Evolutionary conservation across 371 early-diverging fungal genomes (phyloP), one percentile per base, ranked within the genome.

Genomic region (Mortierella sp.): DNA sequence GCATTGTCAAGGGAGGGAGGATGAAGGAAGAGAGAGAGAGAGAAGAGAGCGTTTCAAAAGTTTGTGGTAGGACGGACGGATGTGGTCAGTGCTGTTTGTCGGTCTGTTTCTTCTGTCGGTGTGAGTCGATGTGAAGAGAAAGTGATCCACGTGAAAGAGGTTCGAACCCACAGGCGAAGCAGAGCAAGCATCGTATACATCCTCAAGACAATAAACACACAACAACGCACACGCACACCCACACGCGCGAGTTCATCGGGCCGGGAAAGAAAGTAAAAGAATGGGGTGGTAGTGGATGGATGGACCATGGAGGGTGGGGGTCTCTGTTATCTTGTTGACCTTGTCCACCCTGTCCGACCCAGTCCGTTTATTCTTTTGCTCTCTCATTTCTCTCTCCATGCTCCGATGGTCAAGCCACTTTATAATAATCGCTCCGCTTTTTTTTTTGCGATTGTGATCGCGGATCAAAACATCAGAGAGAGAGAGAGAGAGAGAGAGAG

Each of bases 61-160:
- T 38, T 38, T 38, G 42, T 38, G 38, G 68, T 68, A 42, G 44
- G 68, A 42, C 68, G 38, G 65, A 24, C 38, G 68, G 24, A 68
- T 68, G 42, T 68, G 68, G 68, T 68, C 68, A 68, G 68, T 68
- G 68, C 42, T 42, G 68, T 68, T 9, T 68, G 38, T 68, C 68
- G 42, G 24, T 42, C 65, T 24, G 38, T 21, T 68, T 21, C 38
- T 38, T 42, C 42, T 42, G 24, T 42, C 24, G 38, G 38, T 21
- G 50, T 16, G 50, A 50, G 24, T 42, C 10, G 38, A 68, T 7
- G 50, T 16, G 50, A 50, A 50, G 50, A 16, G 21, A 38, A 63
- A 0, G 38, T 31, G 19, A 42, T 68, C 68, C 68, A 42, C 42
- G 68, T 68, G 68, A 42, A 68, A 68, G 24, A 34, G 24, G 5